These are phyloP conservation scores for Skeletonema costatum DNA, from an alignment of 108 stramenopile species.

Conservation along the genomic window DNA sequence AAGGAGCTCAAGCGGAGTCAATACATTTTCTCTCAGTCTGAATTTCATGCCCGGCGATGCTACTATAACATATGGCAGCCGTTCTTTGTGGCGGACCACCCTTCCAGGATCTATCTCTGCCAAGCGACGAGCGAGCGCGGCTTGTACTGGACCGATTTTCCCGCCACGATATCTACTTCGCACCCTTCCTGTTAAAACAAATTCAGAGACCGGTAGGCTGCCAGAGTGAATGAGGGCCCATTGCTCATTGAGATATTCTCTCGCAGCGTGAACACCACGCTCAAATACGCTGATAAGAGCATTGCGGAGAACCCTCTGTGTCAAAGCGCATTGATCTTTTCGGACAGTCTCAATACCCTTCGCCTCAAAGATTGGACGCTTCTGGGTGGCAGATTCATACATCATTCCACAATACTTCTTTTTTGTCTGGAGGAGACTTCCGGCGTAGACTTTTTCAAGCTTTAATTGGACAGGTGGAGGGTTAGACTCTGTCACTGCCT, in stretches of 20 bases:
- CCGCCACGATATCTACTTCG: conserved; percentile 81
- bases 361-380: conserved; percentile 80
- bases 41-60: conserved; percentile 77
- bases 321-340: conserved; percentile 83
- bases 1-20: conserved; percentile 86
- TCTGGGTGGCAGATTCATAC: conserved; percentile 75
- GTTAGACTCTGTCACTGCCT: conserved; percentile 78
- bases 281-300: conserved; percentile 77
- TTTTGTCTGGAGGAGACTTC: conserved; percentile 89
- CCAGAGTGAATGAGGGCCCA: conserved; percentile 84
- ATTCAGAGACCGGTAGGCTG: conserved; percentile 81
- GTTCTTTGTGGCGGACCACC: conserved; percentile 77
- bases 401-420: conserved; percentile 93
- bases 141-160: conserved; percentile 83
- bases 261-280: conserved; percentile 53
- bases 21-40: conserved; percentile 78
- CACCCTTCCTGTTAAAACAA: conserved; percentile 82
- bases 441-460: conserved; percentile 95
- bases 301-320: conserved; percentile 80
- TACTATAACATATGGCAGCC: conserved; percentile 86
- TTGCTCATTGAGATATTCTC: conserved; percentile 73
- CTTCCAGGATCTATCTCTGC: conserved; percentile 82
- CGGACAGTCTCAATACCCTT: conserved; percentile 91
- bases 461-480: conserved; percentile 95
- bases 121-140: conserved; percentile 76